Evolutionary conservation across 176 grass and related monocot species (phyloP).

Genomic region (Aegilops longissima): DNA sequence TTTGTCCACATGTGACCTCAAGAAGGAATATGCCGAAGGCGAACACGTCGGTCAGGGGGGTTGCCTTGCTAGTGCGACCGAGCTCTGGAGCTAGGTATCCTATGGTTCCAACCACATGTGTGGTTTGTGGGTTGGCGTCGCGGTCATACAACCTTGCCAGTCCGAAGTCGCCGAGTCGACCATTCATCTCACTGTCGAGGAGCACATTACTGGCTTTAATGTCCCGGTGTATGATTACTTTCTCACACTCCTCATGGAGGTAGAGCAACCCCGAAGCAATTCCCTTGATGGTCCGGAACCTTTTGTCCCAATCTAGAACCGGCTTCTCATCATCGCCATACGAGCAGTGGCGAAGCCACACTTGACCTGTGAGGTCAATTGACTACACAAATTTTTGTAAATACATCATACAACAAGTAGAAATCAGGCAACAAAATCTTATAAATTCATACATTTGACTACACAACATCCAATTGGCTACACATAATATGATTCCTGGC

Average conservation of each 20-base stretch:
- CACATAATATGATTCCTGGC: no score
- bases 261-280: constrained; percentile 3
- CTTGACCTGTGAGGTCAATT: no score
- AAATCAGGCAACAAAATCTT: no score
- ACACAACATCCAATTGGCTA: no score
- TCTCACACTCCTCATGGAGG: constrained; percentile 16
- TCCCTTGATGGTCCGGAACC: background rate
- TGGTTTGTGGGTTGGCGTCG: background rate
- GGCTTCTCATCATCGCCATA: background rate
- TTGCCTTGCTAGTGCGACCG: background rate
- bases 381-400: no score
- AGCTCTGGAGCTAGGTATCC: background rate
- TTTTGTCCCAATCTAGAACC: background rate
- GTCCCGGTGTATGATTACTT: background rate
- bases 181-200: background rate
- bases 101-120: background rate
- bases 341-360: background rate
- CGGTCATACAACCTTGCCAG: background rate
- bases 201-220: background rate
- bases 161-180: background rate
- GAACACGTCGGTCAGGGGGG: background rate
- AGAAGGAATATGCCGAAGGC: background rate
- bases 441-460: no score
- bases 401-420: no score
- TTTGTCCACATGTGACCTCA: background rate